These are phyloP conservation scores for Camellia sinensis DNA, from an alignment of 148 eudicot genomes.

Conservation along the genomic window DNA sequence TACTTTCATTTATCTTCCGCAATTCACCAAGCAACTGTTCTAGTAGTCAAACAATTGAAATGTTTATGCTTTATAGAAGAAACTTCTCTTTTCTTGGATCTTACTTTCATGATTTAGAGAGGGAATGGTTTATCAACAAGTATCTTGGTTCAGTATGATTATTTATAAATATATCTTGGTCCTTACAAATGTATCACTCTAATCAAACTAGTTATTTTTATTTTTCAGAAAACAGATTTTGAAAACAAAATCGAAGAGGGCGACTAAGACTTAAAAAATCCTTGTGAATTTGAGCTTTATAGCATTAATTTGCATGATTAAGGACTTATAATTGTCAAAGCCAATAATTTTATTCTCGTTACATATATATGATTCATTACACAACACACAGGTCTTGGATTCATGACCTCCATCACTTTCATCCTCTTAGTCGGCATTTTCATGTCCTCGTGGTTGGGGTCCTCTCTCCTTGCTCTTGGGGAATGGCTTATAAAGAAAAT, in stretches of 20 bases:
- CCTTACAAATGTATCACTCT: no score
- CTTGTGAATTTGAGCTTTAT: not conserved
- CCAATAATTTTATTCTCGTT: not conserved
- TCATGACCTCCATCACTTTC: conserved; percentile 19
- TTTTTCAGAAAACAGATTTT: no score
- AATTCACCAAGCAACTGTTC: not conserved
- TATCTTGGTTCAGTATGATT: not conserved
- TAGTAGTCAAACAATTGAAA: not conserved
- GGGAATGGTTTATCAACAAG: not conserved
- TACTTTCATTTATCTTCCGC: not conserved
- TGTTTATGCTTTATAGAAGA: not conserved
- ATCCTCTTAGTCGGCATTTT: conserved; percentile 19
- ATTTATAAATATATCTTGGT: no score
- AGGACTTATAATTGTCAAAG: not conserved
- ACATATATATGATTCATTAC: not conserved
- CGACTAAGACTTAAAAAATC: no score
- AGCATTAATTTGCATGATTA: not conserved
- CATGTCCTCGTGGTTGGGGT: conserved; percentile 27
- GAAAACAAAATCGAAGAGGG: no score
- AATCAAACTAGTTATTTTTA: no score
- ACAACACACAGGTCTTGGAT: conserved; percentile 22
- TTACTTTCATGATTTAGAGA: not conserved
- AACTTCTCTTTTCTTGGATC: not conserved
- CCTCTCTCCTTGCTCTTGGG: conserved; percentile 19
- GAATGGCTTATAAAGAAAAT: conserved; percentile 29